Percentiles rank a stretch among this genome's conserved stretches.
Conservation (phyloP, 2,329 filamentous ascomycete genomes). For the Fusarium udum region DNA sequence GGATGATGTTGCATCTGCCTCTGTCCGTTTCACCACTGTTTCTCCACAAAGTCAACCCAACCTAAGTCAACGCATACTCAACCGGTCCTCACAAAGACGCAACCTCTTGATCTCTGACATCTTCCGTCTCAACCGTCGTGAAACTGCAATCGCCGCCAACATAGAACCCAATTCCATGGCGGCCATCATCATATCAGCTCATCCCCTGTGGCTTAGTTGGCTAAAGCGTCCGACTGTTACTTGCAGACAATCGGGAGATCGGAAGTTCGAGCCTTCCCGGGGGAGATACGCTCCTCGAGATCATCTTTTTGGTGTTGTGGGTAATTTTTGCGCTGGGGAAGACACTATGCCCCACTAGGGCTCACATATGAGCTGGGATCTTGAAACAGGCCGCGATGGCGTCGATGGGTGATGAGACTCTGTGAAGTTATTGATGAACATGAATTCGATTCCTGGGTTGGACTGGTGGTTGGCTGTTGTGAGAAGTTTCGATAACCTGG, state of each 20-base stretch:
- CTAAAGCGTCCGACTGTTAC: slow-evolving; percentile 41
- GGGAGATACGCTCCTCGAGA: slow-evolving; percentile 31
- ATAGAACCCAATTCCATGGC: not conserved
- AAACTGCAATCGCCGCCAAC: not conserved
- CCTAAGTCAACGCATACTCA: not conserved
- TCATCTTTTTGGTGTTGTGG: slow-evolving; percentile 18
- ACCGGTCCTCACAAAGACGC: not conserved
- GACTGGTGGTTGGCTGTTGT: not conserved
- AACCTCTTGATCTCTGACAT: not conserved
- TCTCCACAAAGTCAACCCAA: not conserved
- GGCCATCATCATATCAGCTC: slow-evolving; percentile 23
- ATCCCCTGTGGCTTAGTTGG: slow-evolving; percentile 41
- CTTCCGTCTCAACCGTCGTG: not conserved
- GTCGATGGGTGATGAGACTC: too few relatives aligned
- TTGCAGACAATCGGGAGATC: slow-evolving; percentile 44
- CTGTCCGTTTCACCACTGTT: not conserved
- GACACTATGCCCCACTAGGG: slow-evolving; percentile 20
- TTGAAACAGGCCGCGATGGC: not conserved
- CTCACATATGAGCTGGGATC: slow-evolving; percentile 1
- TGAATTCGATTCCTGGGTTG: rapidly evolving
- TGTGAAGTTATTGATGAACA: not conserved
- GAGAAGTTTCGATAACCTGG: too few relatives aligned
- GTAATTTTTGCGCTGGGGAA: slow-evolving; percentile 8
- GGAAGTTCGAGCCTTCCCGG: slow-evolving; percentile 46
- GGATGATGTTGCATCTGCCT: not conserved